Evolutionary conservation across 768 basidiomycete species (phyloP).

Genomic region (Crassisporium funariophilum): DNA sequence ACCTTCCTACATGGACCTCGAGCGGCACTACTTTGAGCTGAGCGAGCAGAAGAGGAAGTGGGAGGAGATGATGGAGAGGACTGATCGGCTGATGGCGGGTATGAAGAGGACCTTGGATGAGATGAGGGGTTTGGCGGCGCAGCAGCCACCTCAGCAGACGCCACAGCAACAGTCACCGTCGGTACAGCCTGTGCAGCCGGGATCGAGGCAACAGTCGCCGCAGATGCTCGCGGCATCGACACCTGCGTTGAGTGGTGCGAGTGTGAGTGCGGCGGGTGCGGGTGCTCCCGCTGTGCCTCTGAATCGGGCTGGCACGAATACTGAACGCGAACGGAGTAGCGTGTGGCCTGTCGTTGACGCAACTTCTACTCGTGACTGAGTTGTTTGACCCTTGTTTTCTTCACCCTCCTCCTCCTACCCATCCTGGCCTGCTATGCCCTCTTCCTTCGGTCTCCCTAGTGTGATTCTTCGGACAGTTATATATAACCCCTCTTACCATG

Average conservation of each 20-base stretch:
- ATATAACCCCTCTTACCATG: background rate
- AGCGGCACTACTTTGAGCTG: slow-evolving; percentile 70
- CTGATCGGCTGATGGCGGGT: slow-evolving; percentile 71
- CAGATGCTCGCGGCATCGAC: slow-evolving; percentile 10
- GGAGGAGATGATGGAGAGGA: slow-evolving; percentile 76
- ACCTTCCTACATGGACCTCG: slow-evolving; percentile 61
- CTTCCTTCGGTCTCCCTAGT: background rate
- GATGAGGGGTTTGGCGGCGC: slow-evolving; percentile 47
- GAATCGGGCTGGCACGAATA: slow-evolving; percentile 16
- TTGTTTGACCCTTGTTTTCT: background rate
- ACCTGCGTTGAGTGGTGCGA: slow-evolving; percentile 4
- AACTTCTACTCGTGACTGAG: slow-evolving; percentile 26
- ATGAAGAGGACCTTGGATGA: slow-evolving; percentile 79
- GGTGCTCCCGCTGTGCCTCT: slow-evolving; percentile 23
- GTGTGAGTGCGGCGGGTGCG: slow-evolving; percentile 6
- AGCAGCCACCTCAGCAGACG: slow-evolving; percentile 18
- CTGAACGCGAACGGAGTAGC: slow-evolving; percentile 27
- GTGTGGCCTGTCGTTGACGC: slow-evolving; percentile 36
- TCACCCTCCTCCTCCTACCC: background rate
- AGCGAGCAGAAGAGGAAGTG: slow-evolving; percentile 61
- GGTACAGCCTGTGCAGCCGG: slow-evolving; percentile 9
- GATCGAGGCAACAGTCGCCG: slow-evolving; percentile 11
- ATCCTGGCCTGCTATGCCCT: background rate
- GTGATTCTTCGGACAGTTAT: background rate
- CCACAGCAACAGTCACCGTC: slow-evolving; percentile 15